Base-by-base conservation (phyloP, 164 flowering plant species). In the Annona cherimola region DNA sequence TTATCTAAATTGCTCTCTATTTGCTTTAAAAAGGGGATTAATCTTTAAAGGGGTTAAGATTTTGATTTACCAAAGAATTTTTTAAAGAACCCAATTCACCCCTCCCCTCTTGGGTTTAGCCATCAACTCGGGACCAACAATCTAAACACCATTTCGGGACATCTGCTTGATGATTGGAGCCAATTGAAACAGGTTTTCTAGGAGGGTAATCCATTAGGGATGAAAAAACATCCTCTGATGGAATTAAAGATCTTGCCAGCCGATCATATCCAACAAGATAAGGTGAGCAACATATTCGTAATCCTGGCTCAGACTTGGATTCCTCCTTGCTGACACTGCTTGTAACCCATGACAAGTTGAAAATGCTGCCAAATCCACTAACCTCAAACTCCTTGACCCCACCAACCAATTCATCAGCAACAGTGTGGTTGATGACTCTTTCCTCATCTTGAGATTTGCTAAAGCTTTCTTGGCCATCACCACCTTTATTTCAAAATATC, bases 161-260 rank as follows among this genome's bases (percentile, higher is more conserved):
- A 75, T 83, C 77, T 26, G 77, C 88, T 73, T 81, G 87, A 75
- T 79, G 77, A 61, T 82, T 86, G 2, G 77, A 75, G 45, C 89
- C 89, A 72, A 86, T 16, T 50, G 84, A 76, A 71, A 84, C 83
- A 57, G 63, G 79, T 72, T 65, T 84, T 60, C 74, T 76, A 6
- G 81, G 82, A 63, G 80, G 79, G 61, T 61, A 42, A 72, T 79
- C 75, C 59, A 78, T 41, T 57, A 72, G 67, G 4, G 67, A 57
- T 54, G 76, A 65, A 67, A 77, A 80, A 1, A 68, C 60, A n/a
- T 81, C 82, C 5, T 81, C 81, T 46, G 76, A 65, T 50, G 68
- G 81, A 68, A 62, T 72, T 1, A 60, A 41, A 0, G 50, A 12
- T 67, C 75, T 77, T 14, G 71, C 42, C 16, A 72, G 71, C 60